Conservation (phyloP, 345 rosid species). For the Xanthoceras sorbifolium region DNA sequence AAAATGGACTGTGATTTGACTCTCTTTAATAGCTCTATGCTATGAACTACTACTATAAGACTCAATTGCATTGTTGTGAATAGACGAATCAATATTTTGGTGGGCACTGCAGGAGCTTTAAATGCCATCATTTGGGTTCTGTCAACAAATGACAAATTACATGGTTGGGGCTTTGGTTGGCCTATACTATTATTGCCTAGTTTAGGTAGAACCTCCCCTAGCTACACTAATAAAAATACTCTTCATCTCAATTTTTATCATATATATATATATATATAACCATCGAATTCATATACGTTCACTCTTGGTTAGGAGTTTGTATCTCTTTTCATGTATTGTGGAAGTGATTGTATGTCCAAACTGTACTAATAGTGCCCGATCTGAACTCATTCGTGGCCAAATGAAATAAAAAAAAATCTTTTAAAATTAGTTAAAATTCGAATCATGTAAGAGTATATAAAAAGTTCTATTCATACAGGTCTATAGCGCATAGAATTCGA, state of each 20-base stretch:
- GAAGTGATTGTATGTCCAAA: too few species aligned
- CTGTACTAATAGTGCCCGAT: too few species aligned
- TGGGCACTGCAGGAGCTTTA: background rate
- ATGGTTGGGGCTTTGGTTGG: background rate
- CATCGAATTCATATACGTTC: too few species aligned
- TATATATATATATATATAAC: too few species aligned
- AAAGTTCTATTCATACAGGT: too few species aligned
- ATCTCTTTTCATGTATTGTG: too few species aligned
- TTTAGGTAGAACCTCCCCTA: background rate
- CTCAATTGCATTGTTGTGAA: background rate
- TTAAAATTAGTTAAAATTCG: too few species aligned
- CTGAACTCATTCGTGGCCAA: too few species aligned
- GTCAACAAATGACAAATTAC: background rate
- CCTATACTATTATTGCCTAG: background rate
- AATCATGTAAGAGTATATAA: too few species aligned
- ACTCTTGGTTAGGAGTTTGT: too few species aligned
- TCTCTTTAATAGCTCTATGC: background rate
- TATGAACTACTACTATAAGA: background rate
- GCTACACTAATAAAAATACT: background rate
- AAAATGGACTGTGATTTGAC: background rate
- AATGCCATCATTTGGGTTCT: background rate
- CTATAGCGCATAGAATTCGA: too few species aligned
- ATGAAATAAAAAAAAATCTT: too few species aligned
- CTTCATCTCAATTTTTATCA: background rate
- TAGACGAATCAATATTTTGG: background rate